phyloP scores from a whole-genome alignment of 2,329 filamentous ascomycete genomes.

The Apiospora saccharicola region DNA sequence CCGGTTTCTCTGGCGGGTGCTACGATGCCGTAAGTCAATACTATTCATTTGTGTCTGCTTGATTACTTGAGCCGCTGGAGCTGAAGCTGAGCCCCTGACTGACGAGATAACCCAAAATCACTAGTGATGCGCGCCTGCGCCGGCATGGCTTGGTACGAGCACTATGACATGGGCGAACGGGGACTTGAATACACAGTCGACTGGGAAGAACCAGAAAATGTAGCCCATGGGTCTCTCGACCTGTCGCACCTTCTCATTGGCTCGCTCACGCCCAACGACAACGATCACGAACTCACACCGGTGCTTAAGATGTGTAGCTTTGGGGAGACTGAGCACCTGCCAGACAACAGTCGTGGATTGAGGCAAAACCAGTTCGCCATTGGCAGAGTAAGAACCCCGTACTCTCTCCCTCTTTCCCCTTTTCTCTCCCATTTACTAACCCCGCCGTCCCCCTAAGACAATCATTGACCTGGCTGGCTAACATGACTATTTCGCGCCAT shows the following conservation, averaged over 20 bases:
- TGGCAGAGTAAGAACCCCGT: neutral
- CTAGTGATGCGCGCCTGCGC: neutral
- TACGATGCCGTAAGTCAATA: conserved; percentile 16
- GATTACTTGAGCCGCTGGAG: neutral
- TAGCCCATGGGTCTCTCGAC: conserved; percentile 16
- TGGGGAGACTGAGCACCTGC: neutral
- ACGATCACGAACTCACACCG: conserved; percentile 9
- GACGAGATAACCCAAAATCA: neutral
- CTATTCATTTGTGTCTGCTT: too few species aligned
- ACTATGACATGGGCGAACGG: neutral
- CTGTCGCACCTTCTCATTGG: conserved; percentile 22
- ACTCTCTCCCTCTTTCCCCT: neutral
- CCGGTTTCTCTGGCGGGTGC: conserved; percentile 22
- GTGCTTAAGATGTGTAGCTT: conserved; percentile 22
- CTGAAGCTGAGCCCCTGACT: neutral
- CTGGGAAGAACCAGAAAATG: neutral
- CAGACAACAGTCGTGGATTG: neutral
- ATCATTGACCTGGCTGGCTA: neutral
- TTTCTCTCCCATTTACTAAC: neutral
- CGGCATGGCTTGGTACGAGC: neutral
- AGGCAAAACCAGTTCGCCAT: neutral
- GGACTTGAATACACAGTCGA: neutral
- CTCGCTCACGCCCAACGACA: neutral
- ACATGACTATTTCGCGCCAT: neutral
- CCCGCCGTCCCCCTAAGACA: neutral